Evolutionary conservation across 371 early-diverging fungal species (phyloP).

Genomic region (Mucor indicus): DNA sequence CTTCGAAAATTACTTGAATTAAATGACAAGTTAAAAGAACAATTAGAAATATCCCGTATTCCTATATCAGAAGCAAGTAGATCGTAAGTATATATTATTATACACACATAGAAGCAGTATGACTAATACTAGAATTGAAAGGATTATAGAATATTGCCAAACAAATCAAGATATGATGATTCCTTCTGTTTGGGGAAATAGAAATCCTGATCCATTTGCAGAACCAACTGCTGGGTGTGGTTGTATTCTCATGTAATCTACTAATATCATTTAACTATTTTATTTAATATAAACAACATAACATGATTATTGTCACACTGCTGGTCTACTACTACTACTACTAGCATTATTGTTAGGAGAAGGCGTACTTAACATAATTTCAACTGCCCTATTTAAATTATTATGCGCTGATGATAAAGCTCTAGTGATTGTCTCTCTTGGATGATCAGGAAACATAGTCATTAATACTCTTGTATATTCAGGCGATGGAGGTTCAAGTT

Average conservation of each 20-base stretch:
- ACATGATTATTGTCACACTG: no score
- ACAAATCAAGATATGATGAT: conserved; percentile 44
- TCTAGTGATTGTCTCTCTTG: conserved; percentile 50
- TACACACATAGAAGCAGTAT: no score
- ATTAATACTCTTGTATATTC: conserved; percentile 49
- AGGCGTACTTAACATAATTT: conserved; percentile 47
- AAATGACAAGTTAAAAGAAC: conserved; percentile 47
- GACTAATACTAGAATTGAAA: not conserved
- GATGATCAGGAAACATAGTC: conserved; percentile 58
- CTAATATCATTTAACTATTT: not conserved
- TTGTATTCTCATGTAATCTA: conserved; percentile 32
- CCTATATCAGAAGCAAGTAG: conserved; percentile 49
- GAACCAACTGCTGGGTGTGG: conserved; percentile 44
- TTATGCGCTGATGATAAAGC: conserved; percentile 56
- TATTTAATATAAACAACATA: no score
- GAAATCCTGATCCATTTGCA: conserved; percentile 44
- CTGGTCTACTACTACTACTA: conserved; percentile 5
- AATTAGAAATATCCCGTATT: conserved; percentile 44
- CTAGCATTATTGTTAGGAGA: conserved; percentile 15
- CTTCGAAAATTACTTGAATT: conserved; percentile 39
- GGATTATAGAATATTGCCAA: conserved; percentile 47
- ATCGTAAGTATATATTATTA: conserved; percentile 30
- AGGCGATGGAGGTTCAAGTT: conserved; percentile 45
- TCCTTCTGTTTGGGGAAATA: conserved; percentile 43
- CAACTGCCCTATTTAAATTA: conserved; percentile 56